Percentiles rank a stretch among this genome's conserved stretches.
Evolutionary conservation across 2,329 filamentous ascomycete species (phyloP).

Genomic region (Dryadomyces quercus-mongolicae): DNA sequence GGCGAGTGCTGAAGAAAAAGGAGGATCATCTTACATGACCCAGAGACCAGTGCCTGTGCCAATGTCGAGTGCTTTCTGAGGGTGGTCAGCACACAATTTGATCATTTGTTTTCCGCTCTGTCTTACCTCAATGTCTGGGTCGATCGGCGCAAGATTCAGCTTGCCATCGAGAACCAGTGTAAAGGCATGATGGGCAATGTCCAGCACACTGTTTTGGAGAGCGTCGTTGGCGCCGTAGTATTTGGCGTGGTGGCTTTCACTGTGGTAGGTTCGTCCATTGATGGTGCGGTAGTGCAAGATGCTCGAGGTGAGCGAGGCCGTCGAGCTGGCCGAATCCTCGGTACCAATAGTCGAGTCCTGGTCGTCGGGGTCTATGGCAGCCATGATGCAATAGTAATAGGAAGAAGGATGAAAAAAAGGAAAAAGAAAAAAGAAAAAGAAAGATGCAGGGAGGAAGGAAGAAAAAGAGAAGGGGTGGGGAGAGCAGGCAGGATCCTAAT

Average conservation of each 20-base stretch:
- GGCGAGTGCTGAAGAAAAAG: not conserved
- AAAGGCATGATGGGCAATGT: not conserved
- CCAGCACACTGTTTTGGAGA: not conserved
- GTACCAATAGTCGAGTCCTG: not conserved
- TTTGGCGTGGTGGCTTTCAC: not conserved
- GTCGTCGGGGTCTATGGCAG: not conserved
- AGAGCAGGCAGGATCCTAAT: too few species aligned
- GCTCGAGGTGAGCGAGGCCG: not conserved
- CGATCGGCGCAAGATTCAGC: not conserved
- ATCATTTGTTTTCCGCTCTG: not conserved
- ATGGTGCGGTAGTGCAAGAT: not conserved
- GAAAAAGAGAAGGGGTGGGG: too few species aligned
- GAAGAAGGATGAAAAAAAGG: too few species aligned
- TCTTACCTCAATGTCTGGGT: not conserved
- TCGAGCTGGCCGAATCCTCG: not conserved
- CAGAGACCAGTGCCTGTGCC: not conserved
- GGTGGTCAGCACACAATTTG: too few species aligned
- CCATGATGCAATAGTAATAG: too few species aligned
- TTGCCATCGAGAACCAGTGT: not conserved
- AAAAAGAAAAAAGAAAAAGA: too few species aligned
- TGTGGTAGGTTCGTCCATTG: not conserved
- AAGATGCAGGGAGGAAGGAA: too few species aligned
- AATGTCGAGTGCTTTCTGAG: not conserved
- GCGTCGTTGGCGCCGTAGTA: not conserved
- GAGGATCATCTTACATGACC: not conserved